These are phyloP conservation scores for Starmera dryadoides DNA, from an alignment of 805 yeast genomes.

Conservation along the genomic window DNA sequence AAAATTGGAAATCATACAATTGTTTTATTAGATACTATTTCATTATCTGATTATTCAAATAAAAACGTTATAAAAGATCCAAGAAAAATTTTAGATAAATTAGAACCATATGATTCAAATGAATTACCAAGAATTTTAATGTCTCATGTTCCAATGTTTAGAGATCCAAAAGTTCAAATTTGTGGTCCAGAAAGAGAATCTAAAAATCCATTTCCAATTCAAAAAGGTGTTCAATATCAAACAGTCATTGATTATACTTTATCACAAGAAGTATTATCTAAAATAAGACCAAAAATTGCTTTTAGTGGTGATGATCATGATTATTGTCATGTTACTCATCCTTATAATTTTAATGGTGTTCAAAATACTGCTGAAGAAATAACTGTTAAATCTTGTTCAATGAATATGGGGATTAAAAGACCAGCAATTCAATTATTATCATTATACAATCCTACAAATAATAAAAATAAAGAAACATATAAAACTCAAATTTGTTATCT, in stretches of 20 bases:
- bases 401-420: constrained; percentile 82
- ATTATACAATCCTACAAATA: constrained; percentile 37
- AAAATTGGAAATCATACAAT: constrained; percentile 64
- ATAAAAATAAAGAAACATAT: constrained; percentile 17
- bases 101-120: constrained; percentile 20
- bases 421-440: constrained; percentile 89
- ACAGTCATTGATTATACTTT: constrained; percentile 68
- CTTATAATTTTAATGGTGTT: constrained; percentile 17
- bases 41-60: constrained; percentile 57
- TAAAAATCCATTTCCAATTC: constrained; percentile 54
- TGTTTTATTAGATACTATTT: constrained; percentile 75
- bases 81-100: constrained; percentile 38
- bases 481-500: constrained; percentile 47
- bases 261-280: constrained; percentile 49
- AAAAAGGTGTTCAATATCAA: constrained; percentile 79
- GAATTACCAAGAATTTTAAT: constrained; percentile 58
- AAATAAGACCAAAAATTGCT: constrained; percentile 56
- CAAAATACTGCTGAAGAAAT: constrained; percentile 51
- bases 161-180: constrained; percentile 50
- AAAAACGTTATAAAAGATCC: constrained; percentile 40
- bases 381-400: constrained; percentile 82
- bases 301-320: constrained; percentile 98
- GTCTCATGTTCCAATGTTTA: constrained; percentile 82
- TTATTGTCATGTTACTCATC: constrained; percentile 74
- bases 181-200: constrained; percentile 83